Evolutionary conservation across 1,284 basidiomycete genomes (phyloP).

Genomic region (Fomitopsis pinicola): DNA sequence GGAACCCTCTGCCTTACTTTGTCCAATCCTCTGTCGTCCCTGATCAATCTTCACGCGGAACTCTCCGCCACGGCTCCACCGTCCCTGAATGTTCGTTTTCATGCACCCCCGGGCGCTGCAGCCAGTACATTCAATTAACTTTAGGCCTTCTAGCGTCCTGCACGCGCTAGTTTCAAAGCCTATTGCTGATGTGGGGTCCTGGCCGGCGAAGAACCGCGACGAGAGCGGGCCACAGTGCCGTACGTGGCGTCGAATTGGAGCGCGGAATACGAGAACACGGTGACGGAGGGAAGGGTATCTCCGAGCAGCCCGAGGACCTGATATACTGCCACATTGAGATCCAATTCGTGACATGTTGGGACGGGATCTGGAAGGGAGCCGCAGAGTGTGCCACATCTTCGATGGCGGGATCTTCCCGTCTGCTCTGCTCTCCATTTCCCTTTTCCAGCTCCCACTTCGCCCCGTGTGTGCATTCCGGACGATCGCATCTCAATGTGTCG

Average conservation of each 20-base stretch:
- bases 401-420: conserved; percentile 8
- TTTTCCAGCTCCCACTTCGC: neutral
- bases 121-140: neutral
- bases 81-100: neutral
- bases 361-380: neutral
- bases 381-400: conserved; percentile 17
- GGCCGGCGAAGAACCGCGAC: neutral
- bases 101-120: neutral
- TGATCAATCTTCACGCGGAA: neutral
- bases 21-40: neutral
- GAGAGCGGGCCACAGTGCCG: neutral
- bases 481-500: neutral
- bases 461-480: neutral
- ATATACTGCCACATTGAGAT: neutral
- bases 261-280: neutral
- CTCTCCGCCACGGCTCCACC: neutral
- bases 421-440: neutral
- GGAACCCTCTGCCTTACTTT: neutral
- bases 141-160: neutral
- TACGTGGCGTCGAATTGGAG: neutral
- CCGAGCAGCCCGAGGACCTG: neutral
- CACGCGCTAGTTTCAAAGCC: neutral
- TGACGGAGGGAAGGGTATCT: neutral
- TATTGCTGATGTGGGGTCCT: neutral
- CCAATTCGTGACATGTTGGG: neutral